These are phyloP conservation scores for Solanum corneliomulleri DNA, from an alignment of 257 asterid species.

Conservation along the genomic window DNA sequence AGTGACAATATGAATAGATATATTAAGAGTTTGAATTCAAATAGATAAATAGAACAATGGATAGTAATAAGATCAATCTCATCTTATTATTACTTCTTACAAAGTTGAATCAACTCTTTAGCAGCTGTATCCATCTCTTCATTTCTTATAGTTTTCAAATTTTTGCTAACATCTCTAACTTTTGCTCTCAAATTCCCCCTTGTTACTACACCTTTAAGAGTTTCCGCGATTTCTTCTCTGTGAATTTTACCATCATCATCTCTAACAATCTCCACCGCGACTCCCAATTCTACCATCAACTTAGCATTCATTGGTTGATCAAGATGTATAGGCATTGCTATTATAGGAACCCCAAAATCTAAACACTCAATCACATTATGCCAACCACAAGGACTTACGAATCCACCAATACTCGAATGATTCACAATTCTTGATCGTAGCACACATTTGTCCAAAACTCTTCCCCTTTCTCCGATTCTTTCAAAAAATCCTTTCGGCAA, in stretches of 20 bases:
- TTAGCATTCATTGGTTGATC: conserved; percentile 40
- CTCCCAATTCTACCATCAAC: conserved; percentile 30
- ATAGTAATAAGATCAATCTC: no score
- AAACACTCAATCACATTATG: conserved; percentile 28
- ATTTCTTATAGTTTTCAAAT: neutral
- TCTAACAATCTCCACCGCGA: conserved; percentile 27
- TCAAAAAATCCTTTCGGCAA: conserved; percentile 24
- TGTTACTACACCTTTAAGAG: conserved; percentile 12
- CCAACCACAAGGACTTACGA: conserved; percentile 38
- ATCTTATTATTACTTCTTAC: neutral
- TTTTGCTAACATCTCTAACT: conserved; percentile 6
- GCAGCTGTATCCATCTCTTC: conserved; percentile 18
- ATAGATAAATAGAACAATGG: no score
- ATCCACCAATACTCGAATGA: conserved; percentile 25
- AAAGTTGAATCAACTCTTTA: conserved; percentile 6
- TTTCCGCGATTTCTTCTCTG: conserved; percentile 9
- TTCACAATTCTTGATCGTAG: conserved; percentile 18
- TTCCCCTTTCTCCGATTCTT: conserved; percentile 22
- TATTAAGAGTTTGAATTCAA: no score
- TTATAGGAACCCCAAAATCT: conserved; percentile 28
- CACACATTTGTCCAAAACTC: conserved; percentile 27
- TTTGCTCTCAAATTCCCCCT: conserved; percentile 6
- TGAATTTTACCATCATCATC: conserved; percentile 6
- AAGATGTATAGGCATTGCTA: conserved; percentile 32
- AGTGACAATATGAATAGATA: no score